Evolutionary conservation across 2,329 filamentous ascomycete genomes (phyloP).

Genomic region (Ceratocystis smalleyi): DNA sequence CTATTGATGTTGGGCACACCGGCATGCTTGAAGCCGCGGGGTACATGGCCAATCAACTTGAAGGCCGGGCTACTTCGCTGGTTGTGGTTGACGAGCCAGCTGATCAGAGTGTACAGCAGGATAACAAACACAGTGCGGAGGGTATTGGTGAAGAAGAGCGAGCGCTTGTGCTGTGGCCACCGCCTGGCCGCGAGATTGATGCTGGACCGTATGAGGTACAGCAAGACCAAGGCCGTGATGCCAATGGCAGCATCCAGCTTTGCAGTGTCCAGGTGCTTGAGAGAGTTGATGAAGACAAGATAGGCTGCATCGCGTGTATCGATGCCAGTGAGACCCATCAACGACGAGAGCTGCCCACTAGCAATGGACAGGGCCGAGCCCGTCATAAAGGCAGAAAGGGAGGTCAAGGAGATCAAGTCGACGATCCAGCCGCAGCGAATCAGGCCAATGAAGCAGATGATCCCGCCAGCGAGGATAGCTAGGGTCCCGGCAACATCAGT

Average conservation of each 20-base stretch:
- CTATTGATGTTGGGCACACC: slow-evolving; percentile 47
- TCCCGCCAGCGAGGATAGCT: slow-evolving; percentile 59
- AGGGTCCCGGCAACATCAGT: slow-evolving; percentile 64
- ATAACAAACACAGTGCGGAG: slow-evolving; percentile 86
- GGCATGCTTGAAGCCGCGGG: slow-evolving; percentile 62
- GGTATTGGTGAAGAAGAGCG: slow-evolving; percentile 82
- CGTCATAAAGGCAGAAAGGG: slow-evolving; percentile 92
- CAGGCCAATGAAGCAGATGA: slow-evolving; percentile 66
- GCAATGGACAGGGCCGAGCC: slow-evolving; percentile 84
- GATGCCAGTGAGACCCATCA: slow-evolving; percentile 67
- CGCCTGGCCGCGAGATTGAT: slow-evolving; percentile 54
- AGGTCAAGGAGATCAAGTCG: slow-evolving; percentile 78
- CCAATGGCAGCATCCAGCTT: slow-evolving; percentile 77
- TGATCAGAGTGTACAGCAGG: slow-evolving; percentile 78
- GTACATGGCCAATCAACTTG: slow-evolving; percentile 59
- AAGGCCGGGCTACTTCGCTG: slow-evolving; percentile 50
- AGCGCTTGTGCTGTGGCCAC: slow-evolving; percentile 51
- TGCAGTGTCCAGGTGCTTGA: slow-evolving; percentile 53
- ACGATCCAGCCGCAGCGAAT: slow-evolving; percentile 77
- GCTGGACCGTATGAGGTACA: slow-evolving; percentile 57
- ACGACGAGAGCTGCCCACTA: slow-evolving; percentile 61
- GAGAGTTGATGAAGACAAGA: slow-evolving; percentile 62
- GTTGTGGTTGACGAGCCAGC: slow-evolving; percentile 65
- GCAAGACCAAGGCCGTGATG: slow-evolving; percentile 59
- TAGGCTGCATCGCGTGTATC: slow-evolving; percentile 68